Conservation (phyloP, 805 yeast genomes). For the Saccharomyces cerevisiae region DNA sequence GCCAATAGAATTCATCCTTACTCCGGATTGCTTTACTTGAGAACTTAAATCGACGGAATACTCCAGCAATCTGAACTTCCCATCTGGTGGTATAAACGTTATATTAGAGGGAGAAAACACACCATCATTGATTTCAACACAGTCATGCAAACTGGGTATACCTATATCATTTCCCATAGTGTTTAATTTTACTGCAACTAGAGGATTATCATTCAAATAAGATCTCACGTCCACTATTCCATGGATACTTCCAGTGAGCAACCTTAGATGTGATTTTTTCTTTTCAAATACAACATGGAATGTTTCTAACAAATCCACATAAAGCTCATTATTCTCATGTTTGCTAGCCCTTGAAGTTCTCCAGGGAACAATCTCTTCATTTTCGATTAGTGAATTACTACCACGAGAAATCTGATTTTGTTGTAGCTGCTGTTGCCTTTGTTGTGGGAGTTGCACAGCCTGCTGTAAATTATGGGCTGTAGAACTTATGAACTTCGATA, state of each 20-base stretch:
- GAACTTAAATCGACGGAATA: constrained; percentile 50
- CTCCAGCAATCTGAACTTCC: constrained; percentile 50
- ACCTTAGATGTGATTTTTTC: constrained; percentile 1
- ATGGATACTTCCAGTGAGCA: constrained; percentile 35
- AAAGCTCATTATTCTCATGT: constrained; percentile 75
- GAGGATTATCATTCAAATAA: constrained; percentile 72
- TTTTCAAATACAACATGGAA: constrained; percentile 42
- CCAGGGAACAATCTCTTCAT: constrained; percentile 57
- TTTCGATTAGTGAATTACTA: background rate
- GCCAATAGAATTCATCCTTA: constrained; percentile 11
- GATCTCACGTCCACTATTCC: constrained; percentile 61
- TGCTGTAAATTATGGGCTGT: constrained; percentile 28
- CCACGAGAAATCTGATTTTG: constrained; percentile 1
- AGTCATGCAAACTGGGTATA: constrained; percentile 60
- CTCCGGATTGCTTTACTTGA: background rate
- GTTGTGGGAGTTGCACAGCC: constrained; percentile 10
- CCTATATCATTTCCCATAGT: constrained; percentile 41
- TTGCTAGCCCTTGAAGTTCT: constrained; percentile 53
- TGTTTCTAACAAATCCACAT: constrained; percentile 70
- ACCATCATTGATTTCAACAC: constrained; percentile 42
- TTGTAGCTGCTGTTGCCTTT: constrained; percentile 5
- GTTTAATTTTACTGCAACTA: constrained; percentile 49
- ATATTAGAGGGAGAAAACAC: constrained; percentile 20
- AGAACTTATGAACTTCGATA: constrained; percentile 30
- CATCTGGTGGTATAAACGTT: constrained; percentile 85